Evolutionary conservation across 345 rosid species (phyloP), one percentile per base, ranked within the genome.

Genomic region (Geranium brycei): DNA sequence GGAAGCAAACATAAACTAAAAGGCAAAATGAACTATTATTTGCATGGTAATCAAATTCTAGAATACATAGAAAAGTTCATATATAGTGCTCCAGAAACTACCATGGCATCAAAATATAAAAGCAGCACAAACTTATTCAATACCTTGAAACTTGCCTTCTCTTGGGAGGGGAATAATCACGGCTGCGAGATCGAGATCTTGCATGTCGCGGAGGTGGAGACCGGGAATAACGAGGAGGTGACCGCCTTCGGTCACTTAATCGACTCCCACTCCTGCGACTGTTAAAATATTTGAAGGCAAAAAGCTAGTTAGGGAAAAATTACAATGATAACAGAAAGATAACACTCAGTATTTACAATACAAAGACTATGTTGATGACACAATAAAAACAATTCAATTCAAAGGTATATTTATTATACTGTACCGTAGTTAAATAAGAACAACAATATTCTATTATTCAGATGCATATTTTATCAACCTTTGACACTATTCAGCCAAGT

Each of bases 181-280:
- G 5, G 67, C 90, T 80, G 16, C 77, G 81, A 32, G 95, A 81
- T 28, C 86, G 80, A 19, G 91, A 84, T 77, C 91, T 82, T 35
- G 80, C 85, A 67, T 75, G 79, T 1, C 83, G 95, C 40, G 87
- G 75, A 47, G 86, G 96, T 35, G 98, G 96, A 35, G 97, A 88
- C 16, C 80, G 83, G 59, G 95, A 82, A 73, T 84, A 79, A 11
- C 82, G 79, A 47, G 72, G 80, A 11, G 97, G 91, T 73, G 95
- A 79, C 3, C 86, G 84, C 64, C 87, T 82, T 61, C 77, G 79
- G 51, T 88, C 91, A 35, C 64, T 57, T 69, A 68, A 68, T 35
- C 79, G 77, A 35, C 89, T 77, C 69, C 97, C 82, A 71, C 31
- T 59, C 56, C 58, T 59, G 31, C 67, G 53, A 13, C 53, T 47